Conservation (phyloP, 2,329 filamentous ascomycete genomes). For the Aspergillus jensenii region DNA sequence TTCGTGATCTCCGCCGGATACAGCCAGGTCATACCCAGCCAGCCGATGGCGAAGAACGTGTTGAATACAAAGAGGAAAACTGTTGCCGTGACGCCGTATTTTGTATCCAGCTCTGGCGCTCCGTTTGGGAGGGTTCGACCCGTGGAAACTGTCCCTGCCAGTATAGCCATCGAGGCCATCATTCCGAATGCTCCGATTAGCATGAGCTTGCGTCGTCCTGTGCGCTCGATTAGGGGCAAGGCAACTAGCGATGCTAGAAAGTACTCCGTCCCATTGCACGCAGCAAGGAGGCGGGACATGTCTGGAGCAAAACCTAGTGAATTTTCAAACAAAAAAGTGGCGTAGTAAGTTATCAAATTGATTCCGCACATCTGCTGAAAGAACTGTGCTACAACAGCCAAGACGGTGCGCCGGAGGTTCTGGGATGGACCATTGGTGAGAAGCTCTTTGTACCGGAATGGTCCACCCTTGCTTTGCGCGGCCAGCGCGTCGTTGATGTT, state of each 20-base stretch:
- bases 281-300: not conserved
- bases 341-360: not conserved
- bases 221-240: not conserved
- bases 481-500: not conserved
- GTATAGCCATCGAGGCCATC: not conserved
- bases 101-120: no score
- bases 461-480: not conserved
- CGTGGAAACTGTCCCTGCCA: not conserved
- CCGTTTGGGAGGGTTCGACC: no score
- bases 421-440: not conserved
- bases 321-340: not conserved
- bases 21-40: slow-evolving; percentile 60
- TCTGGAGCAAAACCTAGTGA: not conserved
- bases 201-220: not conserved
- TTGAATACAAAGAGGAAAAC: slow-evolving; percentile 19
- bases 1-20: slow-evolving; percentile 48
- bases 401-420: not conserved
- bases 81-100: slow-evolving; percentile 24
- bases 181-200: not conserved
- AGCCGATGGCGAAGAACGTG: slow-evolving; percentile 29
- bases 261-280: no score
- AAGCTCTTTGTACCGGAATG: not conserved
- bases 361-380: not conserved
- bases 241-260: not conserved
- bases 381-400: not conserved